Evolutionary conservation across 306 rosid species (phyloP).

Genomic region (Mimosa bimucronata): DNA sequence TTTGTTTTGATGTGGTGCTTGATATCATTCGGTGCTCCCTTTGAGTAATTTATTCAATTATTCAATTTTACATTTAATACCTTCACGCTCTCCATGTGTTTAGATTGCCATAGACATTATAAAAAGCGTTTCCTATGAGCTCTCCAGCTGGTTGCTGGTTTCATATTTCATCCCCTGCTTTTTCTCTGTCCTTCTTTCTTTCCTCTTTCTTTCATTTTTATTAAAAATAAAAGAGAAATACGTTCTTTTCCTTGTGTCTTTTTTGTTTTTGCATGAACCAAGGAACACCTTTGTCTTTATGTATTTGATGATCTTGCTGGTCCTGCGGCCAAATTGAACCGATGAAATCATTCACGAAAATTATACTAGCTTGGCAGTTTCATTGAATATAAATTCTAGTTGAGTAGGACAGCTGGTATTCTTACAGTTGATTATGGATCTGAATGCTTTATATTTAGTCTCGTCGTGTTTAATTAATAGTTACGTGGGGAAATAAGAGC

Average conservation of each 20-base stretch:
- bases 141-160: constrained; percentile 62
- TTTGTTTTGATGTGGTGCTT: not conserved
- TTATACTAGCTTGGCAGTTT: not conserved
- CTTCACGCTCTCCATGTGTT: constrained; percentile 13
- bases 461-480: not conserved
- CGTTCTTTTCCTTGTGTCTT: constrained; percentile 26
- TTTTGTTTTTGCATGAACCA: constrained; percentile 31
- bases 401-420: not conserved
- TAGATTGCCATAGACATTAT: constrained; percentile 30
- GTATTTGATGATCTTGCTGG: constrained; percentile 15
- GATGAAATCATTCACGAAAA: not conserved
- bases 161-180: constrained; percentile 13
- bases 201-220: not conserved
- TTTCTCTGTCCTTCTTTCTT: not conserved
- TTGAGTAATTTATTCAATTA: not conserved
- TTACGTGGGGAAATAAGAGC: not conserved
- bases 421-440: not conserved
- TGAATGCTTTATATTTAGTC: not conserved
- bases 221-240: not conserved
- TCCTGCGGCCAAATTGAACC: not conserved
- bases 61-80: not conserved
- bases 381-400: not conserved
- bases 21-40: not conserved
- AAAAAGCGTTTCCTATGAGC: constrained; percentile 28
- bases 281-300: constrained; percentile 40